These are phyloP conservation scores for Salvia splendens DNA, from an alignment of 257 asterid species.

Conservation along the genomic window DNA sequence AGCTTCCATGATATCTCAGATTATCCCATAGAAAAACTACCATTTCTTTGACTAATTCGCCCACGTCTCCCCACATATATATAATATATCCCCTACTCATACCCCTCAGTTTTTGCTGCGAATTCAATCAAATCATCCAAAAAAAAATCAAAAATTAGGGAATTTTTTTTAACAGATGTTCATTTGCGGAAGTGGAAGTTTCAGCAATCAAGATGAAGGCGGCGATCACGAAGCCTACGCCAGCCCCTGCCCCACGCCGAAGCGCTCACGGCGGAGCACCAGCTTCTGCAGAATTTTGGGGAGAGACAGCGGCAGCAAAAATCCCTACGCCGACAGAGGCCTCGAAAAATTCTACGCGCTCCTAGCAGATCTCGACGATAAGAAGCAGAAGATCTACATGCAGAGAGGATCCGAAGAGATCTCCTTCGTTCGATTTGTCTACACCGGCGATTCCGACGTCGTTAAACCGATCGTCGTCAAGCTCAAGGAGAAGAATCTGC, in stretches of 20 bases:
- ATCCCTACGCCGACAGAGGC: constrained; percentile 53
- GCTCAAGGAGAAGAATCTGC: constrained; percentile 33
- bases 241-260: constrained; percentile 60
- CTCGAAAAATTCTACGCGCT: constrained; percentile 58
- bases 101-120: constrained; percentile 15
- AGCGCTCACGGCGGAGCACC: constrained; percentile 39
- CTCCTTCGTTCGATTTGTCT: constrained; percentile 56
- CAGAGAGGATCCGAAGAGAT: constrained; percentile 50
- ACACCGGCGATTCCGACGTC: constrained; percentile 41
- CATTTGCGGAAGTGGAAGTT: constrained; percentile 61
- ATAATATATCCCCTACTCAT: neutral
- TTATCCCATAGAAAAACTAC: neutral
- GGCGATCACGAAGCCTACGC: constrained; percentile 36
- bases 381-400: constrained; percentile 38
- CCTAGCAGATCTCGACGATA: constrained; percentile 40
- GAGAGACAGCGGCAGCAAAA: constrained; percentile 46
- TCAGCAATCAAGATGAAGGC: constrained; percentile 38
- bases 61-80: constrained; percentile 31
- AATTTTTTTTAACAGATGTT: too few species aligned
- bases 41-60: constrained; percentile 38
- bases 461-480: constrained; percentile 55
- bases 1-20: constrained; percentile 41
- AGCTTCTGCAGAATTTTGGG: constrained; percentile 38
- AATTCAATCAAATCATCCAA: neutral
- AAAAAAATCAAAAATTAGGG: neutral